Evolutionary conservation across 352 stramenopile species (phyloP).

Genomic region (Globisporangium spinosum): DNA sequence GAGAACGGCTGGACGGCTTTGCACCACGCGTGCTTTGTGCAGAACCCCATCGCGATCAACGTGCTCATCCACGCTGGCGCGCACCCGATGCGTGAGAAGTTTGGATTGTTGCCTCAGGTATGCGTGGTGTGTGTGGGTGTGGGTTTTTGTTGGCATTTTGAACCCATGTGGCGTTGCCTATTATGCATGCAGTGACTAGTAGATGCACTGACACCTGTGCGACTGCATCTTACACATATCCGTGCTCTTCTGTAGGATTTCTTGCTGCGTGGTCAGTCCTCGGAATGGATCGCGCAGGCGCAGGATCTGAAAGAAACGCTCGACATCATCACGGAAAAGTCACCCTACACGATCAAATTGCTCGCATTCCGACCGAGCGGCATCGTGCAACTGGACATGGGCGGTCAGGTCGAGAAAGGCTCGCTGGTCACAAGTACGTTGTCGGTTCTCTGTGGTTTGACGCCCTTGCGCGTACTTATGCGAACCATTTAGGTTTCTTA

Average conservation of each 20-base stretch:
- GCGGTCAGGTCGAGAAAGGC: constrained; percentile 79
- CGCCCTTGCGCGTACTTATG: background rate
- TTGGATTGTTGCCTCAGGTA: constrained; percentile 70
- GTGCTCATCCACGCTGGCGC: constrained; percentile 76
- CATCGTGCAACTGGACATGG: constrained; percentile 82
- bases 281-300: constrained; percentile 61
- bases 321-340: constrained; percentile 61
- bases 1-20: constrained; percentile 84
- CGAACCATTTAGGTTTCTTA: background rate
- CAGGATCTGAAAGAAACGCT: constrained; percentile 75
- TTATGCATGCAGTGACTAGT: background rate
- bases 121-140: background rate
- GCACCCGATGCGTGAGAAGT: constrained; percentile 63
- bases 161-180: background rate
- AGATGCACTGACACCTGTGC: background rate
- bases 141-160: background rate
- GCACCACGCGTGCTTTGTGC: constrained; percentile 76
- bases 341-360: constrained; percentile 63
- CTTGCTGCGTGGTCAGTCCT: constrained; percentile 59
- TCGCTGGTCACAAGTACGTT: constrained; percentile 75
- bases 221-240: background rate
- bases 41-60: constrained; percentile 65
- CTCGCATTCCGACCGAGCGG: constrained; percentile 78
- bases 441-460: constrained; percentile 5
- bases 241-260: constrained; percentile 37